Percentiles rank a stretch among this genome's conserved stretches.
Conservation (phyloP, 805 yeast species). For the Starmera amethionina region DNA sequence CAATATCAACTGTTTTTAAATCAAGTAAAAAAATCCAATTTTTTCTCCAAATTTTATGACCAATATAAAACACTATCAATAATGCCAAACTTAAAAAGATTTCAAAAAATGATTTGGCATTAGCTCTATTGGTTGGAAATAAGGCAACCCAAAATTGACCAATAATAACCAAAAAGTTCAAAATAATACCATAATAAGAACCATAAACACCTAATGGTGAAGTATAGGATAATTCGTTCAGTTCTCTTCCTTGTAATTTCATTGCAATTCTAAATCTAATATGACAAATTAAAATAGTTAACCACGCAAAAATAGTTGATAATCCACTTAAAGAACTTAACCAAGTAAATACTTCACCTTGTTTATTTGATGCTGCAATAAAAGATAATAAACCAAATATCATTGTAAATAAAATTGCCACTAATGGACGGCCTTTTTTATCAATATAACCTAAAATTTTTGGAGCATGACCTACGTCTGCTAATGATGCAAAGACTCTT, state of each 20-base stretch:
- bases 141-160: conserved; percentile 77
- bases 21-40: conserved; percentile 29
- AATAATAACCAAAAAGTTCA: conserved; percentile 46
- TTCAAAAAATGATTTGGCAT: conserved; percentile 49
- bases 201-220: conserved; percentile 59
- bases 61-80: conserved; percentile 40
- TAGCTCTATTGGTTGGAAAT: conserved; percentile 46
- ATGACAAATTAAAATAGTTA: conserved; percentile 39
- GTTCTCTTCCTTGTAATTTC: conserved; percentile 40
- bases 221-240: conserved; percentile 52
- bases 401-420: conserved; percentile 49
- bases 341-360: conserved; percentile 45
- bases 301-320: conserved; percentile 45
- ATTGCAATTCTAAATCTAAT: conserved; percentile 49
- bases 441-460: conserved; percentile 57
- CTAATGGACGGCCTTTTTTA: conserved; percentile 68
- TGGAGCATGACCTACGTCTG: conserved; percentile 59
- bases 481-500: conserved; percentile 57
- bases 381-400: conserved; percentile 49
- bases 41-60: conserved; percentile 43
- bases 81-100: conserved; percentile 55
- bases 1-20: conserved; percentile 45
- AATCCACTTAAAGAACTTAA: conserved; percentile 42
- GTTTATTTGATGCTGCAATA: conserved; percentile 37
- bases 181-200: conserved; percentile 43